Base-by-base conservation (phyloP, 2,329 filamentous ascomycete genomes). In the Chrysoporthe cubensis region DNA sequence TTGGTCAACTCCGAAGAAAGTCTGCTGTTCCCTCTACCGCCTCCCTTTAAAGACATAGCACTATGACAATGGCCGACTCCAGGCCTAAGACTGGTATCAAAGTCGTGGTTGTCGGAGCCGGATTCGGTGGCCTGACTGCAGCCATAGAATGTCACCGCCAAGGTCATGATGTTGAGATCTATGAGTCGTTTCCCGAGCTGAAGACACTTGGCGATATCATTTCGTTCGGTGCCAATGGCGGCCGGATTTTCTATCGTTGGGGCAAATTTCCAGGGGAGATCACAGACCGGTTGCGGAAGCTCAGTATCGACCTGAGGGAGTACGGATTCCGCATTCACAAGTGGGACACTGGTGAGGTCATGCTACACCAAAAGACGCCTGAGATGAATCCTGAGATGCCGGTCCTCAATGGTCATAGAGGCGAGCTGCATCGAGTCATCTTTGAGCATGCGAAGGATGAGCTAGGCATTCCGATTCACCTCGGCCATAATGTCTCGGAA, bases 271-370 rank as follows among this genome's bases (percentile, higher is more conserved):
- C 60, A 1, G 84, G 86, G 43, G 75, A 78, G 44, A 79, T 88
- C 11, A 79, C 80, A 8, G 75, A 77, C 58, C 79, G 80, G 57
- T 79, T 88, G 77, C 80, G 82, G 34, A 75, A 78, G 1, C 75
- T 88, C 8, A 85, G 83, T 70, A 87, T 87, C 69, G 81, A 87
- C 70, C 74, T 87, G 60, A 74, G 77, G 7, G 72, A 77, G 0
- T 84, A 88, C 68, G 87, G 87, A 54, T 89, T 89, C 77, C 84
- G 84, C 60, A 88, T 89, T 66, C 86, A 88, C 76, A 89, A 88
- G 71, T 88, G 81, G 69, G 86, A 87, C 42, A 83, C 82, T 0
- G 87, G 87, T 44, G 87, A 89, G 74, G 81, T 88, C 13, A 82
- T 89, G 32, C 82, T 85, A 66, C 87, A 87, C 67, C 87, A 90